Evolutionary conservation across 2,329 filamentous ascomycete genomes (phyloP), one percentile per base, ranked within the genome.

Genomic region (Diplocarpon rosae): DNA sequence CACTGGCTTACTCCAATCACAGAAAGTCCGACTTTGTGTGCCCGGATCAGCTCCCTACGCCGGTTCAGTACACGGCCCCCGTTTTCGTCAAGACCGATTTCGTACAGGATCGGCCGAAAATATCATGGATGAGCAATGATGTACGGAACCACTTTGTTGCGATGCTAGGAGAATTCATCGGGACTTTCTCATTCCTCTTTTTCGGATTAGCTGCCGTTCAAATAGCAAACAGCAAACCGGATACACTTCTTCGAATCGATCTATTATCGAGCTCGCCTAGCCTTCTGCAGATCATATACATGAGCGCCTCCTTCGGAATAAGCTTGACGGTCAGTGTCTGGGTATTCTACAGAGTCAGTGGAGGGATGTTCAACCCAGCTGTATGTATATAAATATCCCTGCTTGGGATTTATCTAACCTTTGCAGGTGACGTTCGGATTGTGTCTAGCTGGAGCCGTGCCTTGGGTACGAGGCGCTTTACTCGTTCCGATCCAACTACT

Each of bases 341-440:
- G 72, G 65, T 72, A 17, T 77, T 76, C 55, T 77, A 68, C 53
- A 67, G 74, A 35, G 65, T 77, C 16, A 72, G 67, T 2, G 63
- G 63, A 12, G 62, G 62, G 24, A 52, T 64, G 12, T 64, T 65
- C 51, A 65, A 64, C 47, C 52, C 48, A 44, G 51, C 51, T 32
- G 62, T 47, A 53, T 47, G 36, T 44, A 10, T 5, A 13, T 6
- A 10, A 11, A 7, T 6, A 2, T 20, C 5, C 11, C 13, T 8
- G 3, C 24, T 28, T 28, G 17, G 17, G 11, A 20, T 55, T 24
- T 24, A 4, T 7, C 7, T 4, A 24, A 24, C 4, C 20, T 7
- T 24, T 3, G 20, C 20, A 24, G 53, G 62, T 65, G 2, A 63
- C 62, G 4, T 43, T 65, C 13, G 62, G 58, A n/a, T 54, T 65